These are phyloP conservation scores for Aspergillus neotritici DNA, from an alignment of 2,329 filamentous ascomycete species.

Conservation along the genomic window DNA sequence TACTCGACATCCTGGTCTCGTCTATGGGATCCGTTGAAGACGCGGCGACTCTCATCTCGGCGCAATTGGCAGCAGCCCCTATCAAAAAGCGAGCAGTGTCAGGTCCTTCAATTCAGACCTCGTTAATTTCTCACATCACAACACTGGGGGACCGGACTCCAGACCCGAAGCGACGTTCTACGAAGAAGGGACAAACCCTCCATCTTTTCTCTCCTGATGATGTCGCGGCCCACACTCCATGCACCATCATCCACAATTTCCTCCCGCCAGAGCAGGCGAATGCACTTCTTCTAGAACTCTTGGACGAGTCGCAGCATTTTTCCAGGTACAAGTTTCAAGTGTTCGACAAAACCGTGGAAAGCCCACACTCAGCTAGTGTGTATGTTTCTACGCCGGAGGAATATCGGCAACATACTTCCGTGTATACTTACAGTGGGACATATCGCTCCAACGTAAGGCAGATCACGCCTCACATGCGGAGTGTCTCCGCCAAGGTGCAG, in stretches of 20 bases:
- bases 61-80: slow-evolving; percentile 10
- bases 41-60: slow-evolving; percentile 54
- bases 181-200: slow-evolving; percentile 74
- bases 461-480: slow-evolving; percentile 67
- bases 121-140: slow-evolving; percentile 50
- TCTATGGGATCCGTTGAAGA: slow-evolving; percentile 69
- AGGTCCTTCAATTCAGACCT: slow-evolving; percentile 53
- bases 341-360: slow-evolving; percentile 80
- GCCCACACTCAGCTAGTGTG: slow-evolving; percentile 76
- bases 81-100: slow-evolving; percentile 34
- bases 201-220: slow-evolving; percentile 78
- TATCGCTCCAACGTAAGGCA: slow-evolving; percentile 69
- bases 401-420: slow-evolving; percentile 61
- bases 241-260: slow-evolving; percentile 89
- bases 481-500: slow-evolving; percentile 65
- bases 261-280: slow-evolving; percentile 67
- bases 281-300: slow-evolving; percentile 65
- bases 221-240: slow-evolving; percentile 77
- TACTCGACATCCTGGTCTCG: slow-evolving; percentile 73
- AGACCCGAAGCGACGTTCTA: slow-evolving; percentile 21
- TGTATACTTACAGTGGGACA: slow-evolving; percentile 82
- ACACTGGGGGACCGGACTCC: slow-evolving; percentile 22
- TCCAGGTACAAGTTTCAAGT: slow-evolving; percentile 70
- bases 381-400: slow-evolving; percentile 74
- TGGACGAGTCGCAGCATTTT: slow-evolving; percentile 68